A percentile compares a stretch with the other conserved stretches of the same genome.
phyloP scores from a whole-genome alignment of 2,329 filamentous ascomycete species.

The Aspergillus niger region DNA sequence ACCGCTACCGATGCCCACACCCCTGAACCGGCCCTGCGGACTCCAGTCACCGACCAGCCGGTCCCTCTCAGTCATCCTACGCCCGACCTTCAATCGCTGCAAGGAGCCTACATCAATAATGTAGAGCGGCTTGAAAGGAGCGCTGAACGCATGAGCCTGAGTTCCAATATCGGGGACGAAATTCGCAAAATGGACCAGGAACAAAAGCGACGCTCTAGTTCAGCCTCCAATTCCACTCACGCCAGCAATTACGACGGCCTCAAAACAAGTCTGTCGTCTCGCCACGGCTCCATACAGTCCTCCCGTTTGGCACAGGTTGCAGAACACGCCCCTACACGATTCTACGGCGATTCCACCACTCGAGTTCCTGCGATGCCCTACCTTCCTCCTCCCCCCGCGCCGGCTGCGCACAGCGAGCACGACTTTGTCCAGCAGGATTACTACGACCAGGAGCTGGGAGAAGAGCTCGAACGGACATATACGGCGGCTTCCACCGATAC shows the following conservation, averaged over 20 bases:
- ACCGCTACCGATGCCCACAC: conserved; percentile 15
- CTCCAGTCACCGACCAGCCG: conserved; percentile 44
- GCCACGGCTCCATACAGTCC: conserved; percentile 46
- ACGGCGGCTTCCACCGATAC: conserved; percentile 50
- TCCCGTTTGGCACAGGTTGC: conserved; percentile 43
- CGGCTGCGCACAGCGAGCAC: conserved; percentile 7
- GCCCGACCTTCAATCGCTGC: conserved; percentile 52
- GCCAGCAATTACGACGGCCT: conserved; percentile 46
- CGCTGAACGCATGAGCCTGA: conserved; percentile 51
- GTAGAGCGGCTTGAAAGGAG: conserved; percentile 52
- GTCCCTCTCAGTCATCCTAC: conserved; percentile 51
- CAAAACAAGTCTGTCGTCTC: conserved; percentile 39
- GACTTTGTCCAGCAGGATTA: conserved; percentile 21
- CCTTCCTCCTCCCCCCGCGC: conserved; percentile 18
- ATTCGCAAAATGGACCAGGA: conserved; percentile 50
- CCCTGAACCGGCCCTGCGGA: conserved; percentile 39
- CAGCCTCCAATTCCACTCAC: conserved; percentile 46
- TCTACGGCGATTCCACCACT: conserved; percentile 9
- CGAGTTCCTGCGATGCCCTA: conserved; percentile 22
- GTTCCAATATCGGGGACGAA: conserved; percentile 49
- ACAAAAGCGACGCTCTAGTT: conserved; percentile 46
- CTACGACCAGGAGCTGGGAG: conserved; percentile 18
- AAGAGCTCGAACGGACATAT: conserved; percentile 35
- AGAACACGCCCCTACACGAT: conserved; percentile 42
- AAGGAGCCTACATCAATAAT: conserved; percentile 54